Evolutionary conservation across 257 asterid genomes (phyloP), one percentile per base, ranked within the genome.

Genomic region (Solanum phureja): DNA sequence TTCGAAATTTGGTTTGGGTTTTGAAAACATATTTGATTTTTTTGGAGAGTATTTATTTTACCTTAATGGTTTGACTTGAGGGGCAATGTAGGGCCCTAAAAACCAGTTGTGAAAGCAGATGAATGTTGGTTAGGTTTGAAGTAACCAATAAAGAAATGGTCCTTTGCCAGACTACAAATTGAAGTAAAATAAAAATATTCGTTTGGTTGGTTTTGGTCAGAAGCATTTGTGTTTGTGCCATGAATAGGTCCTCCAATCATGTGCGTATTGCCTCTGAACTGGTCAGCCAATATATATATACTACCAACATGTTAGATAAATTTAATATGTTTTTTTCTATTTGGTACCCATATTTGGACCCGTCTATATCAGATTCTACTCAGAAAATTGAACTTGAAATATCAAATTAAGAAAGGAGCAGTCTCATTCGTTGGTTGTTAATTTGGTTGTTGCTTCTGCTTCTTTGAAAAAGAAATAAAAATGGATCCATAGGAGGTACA

Each of bases 401-500:
- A 8, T 52, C 10, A 16, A 0, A 52, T 52, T 52, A 52, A 52
- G 0, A 0, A 2, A 6, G 3, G 0, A 56, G 0, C n/a, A 6
- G 1, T 6, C 9, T 56, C 10, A 52, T 52, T 52, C 8, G 8
- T 46, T 46, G 7, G 19, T 46, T 4, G 18, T 46, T 46, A 74
- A 37, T 21, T 38, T 76, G 18, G 23, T 24, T 12, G 83, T n/a
- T 40, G 35, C 35, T 40, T 38, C 11, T 75, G 60, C 27, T 12
- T 38, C 21, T 38, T 76, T 40, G 4, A n/a, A 75, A 23, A 76
- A 12, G 10, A 40, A 35, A 33, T 19, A 33, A 86, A 91, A 92
- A 98, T 93, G 93, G 37, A 34, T 96, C 83, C 91, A 95, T 94
- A 86, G 97, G 98, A 72, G 95, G 95, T 1, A 92, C 97, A 87